Evolutionary conservation across 164 flowering plant species (phyloP), one percentile per base, ranked within the genome.

Genomic region (Chimonanthus praecox): DNA sequence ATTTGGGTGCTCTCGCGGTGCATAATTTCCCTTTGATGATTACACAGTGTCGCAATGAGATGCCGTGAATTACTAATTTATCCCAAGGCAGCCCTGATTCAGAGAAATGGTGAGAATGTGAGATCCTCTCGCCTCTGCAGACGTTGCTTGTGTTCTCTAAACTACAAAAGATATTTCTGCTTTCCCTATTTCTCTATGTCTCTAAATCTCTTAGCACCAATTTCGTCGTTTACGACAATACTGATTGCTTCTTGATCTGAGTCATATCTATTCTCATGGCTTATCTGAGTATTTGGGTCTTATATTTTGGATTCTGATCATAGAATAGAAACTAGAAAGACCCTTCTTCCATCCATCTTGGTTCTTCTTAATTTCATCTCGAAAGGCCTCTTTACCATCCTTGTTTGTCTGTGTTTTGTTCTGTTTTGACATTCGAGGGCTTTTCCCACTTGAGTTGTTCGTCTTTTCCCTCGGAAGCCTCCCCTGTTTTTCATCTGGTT

Each of bases 391-490:
- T 33, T 33, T 33, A 33, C 33, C 1, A 33, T 33, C 33, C 33
- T 33, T 33, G 33, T 33, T 33, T 33, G 33, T 33, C 33, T 33
- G 33, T 33, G 33, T 33, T 33, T 33, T 33, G 33, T 33, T 33
- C 1, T 33, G 33, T 33, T 33, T 33, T 33, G 33, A 16, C 13
- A n/a, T 16, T 62, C 65, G 15, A 50, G 15, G 60, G 60, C 3
- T 49, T 49, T 69, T 69, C 58, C 50, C 71, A 4, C 68, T 68
- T 21, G 68, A 58, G 66, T 58, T 68, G 18, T 54, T 60, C 15
- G 67, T 58, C 46, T 3, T 13, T 76, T 71, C 18, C 49, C 9
- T 65, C 48, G 20, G 7, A 3, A 50, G 51, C 6, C 3, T 5
- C 13, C 8, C 3, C 7, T 16, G n/a, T 65, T 65, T 15, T 65